These are phyloP conservation scores for Rubus parviflorus DNA, from an alignment of 306 rosid species.

Conservation along the genomic window DNA sequence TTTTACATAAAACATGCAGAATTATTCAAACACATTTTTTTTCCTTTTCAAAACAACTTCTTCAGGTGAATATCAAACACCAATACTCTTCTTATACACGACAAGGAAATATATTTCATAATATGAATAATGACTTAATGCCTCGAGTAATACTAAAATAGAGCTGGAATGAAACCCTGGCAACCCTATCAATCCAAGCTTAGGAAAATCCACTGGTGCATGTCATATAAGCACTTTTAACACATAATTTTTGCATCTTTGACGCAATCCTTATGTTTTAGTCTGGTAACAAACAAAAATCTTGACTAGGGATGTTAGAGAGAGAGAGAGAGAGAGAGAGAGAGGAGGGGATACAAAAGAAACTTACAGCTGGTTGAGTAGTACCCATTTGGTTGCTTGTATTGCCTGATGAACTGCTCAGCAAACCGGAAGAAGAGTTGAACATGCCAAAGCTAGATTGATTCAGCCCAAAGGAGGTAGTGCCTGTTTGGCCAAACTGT, in stretches of 20 bases:
- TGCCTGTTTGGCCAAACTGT: conserved; percentile 46
- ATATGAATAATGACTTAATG: background rate
- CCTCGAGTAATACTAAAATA: background rate
- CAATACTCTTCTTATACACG: background rate
- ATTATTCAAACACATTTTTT: too few relatives aligned
- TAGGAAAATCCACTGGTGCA: background rate
- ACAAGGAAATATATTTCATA: background rate
- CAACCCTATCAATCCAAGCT: background rate
- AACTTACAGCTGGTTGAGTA: conserved; percentile 64
- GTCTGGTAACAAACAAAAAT: background rate
- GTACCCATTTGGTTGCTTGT: conserved; percentile 51
- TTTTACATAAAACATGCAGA: background rate
- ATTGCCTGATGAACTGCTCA: conserved; percentile 47
- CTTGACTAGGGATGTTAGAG: background rate
- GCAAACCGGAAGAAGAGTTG: conserved; percentile 50
- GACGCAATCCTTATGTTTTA: background rate
- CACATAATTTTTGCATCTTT: background rate
- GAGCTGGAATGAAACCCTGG: background rate
- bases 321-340: background rate
- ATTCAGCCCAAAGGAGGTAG: conserved; percentile 55
- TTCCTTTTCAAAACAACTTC: background rate
- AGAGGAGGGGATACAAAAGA: background rate
- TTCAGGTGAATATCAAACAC: background rate
- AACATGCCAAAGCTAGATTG: conserved; percentile 44
- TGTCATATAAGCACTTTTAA: background rate